Conservation (phyloP, 805 yeast species). For the Blastobotrys peoriensis region DNA sequence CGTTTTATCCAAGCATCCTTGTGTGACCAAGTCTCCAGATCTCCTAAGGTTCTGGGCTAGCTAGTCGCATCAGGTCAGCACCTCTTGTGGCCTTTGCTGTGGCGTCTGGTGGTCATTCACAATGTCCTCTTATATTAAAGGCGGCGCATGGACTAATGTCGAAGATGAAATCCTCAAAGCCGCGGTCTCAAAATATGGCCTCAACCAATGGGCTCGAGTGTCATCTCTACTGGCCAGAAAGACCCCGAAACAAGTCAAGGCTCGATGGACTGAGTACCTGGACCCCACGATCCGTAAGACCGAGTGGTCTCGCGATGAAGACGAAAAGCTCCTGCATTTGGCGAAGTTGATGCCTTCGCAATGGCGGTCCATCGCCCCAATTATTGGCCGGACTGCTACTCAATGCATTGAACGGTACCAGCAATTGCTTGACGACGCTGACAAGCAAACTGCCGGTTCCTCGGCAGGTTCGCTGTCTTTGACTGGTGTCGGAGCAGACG, state of each 20-base stretch:
- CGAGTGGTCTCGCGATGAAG: constrained; percentile 74
- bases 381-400: constrained; percentile 78
- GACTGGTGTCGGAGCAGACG: constrained; percentile 49
- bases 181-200: constrained; percentile 87
- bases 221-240: constrained; percentile 80
- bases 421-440: constrained; percentile 51
- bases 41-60: too few species aligned
- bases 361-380: constrained; percentile 86
- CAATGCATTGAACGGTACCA: constrained; percentile 85
- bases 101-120: too few species aligned
- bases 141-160: constrained; percentile 83
- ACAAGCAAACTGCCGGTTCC: constrained; percentile 29
- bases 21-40: too few species aligned
- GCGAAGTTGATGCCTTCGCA: constrained; percentile 79
- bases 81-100: too few species aligned
- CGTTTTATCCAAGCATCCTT: too few species aligned
- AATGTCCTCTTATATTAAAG: constrained; percentile 66
- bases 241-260: constrained; percentile 86
- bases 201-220: constrained; percentile 91
- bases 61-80: too few species aligned
- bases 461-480: constrained; percentile 33
- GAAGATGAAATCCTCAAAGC: constrained; percentile 85
- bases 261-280: constrained; percentile 86
- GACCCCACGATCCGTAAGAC: constrained; percentile 61
- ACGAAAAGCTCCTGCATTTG: constrained; percentile 57